Conservation (phyloP, 2,329 filamentous ascomycete species). For the Xylariaceae sp. region DNA sequence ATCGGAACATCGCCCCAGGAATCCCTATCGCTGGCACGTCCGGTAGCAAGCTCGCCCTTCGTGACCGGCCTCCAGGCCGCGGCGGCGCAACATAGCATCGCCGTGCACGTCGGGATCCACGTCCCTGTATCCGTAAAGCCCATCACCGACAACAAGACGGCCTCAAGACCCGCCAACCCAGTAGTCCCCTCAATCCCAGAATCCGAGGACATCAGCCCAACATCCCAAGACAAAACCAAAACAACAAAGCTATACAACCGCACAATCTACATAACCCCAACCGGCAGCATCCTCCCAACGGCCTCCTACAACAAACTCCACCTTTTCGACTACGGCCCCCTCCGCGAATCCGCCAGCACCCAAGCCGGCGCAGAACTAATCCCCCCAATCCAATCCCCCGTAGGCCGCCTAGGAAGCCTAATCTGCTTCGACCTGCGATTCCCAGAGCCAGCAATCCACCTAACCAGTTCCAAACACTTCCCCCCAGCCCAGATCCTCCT, state of each 20-base stretch:
- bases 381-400: slow-evolving; percentile 64
- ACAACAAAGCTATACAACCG: slow-evolving; percentile 47
- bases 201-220: background rate
- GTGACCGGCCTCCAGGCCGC: slow-evolving; percentile 68
- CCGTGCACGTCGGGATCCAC: slow-evolving; percentile 85
- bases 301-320: slow-evolving; percentile 80
- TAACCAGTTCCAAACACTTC: slow-evolving; percentile 38
- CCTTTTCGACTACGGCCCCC: slow-evolving; percentile 67
- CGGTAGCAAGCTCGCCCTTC: slow-evolving; percentile 65
- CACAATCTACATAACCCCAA: slow-evolving; percentile 47
- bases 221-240: background rate
- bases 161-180: slow-evolving; percentile 23
- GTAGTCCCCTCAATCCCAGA: slow-evolving; percentile 22
- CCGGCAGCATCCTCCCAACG: slow-evolving; percentile 40
- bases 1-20: slow-evolving; percentile 66
- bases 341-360: slow-evolving; percentile 55
- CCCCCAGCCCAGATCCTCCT: slow-evolving; percentile 67
- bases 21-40: slow-evolving; percentile 65
- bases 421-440: slow-evolving; percentile 94
- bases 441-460: slow-evolving; percentile 65
- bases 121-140: slow-evolving; percentile 54
- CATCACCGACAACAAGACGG: background rate
- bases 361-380: slow-evolving; percentile 62
- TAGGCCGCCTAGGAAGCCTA: slow-evolving; percentile 72
- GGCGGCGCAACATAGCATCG: slow-evolving; percentile 59